Evolutionary conservation across 2,329 filamentous ascomycete genomes (phyloP), one percentile per base, ranked within the genome.

Genomic region (Cytospora paraplurivora): DNA sequence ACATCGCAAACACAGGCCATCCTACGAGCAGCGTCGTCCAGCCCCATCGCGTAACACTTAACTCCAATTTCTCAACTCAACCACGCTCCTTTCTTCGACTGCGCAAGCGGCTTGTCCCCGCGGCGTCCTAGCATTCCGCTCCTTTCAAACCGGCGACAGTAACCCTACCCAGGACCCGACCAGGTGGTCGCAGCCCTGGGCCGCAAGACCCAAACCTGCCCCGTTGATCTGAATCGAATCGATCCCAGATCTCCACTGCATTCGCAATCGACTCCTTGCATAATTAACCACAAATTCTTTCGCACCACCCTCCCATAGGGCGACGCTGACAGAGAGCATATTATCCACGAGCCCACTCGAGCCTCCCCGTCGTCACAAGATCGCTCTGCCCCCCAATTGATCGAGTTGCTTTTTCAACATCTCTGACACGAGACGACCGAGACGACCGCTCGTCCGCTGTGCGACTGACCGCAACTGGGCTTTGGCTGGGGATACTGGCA

Each of bases 191-290:
- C 62, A 64, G 62, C 59, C 50, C 49, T 15, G 51, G 51, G 35
- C 59, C 51, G 35, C 51, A 56, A 59, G 37, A 44, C 44, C 54
- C 56, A 57, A 17, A 54, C 56, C 44, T 62, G 37, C 56, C 63
- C 55, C 59, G 44, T 59, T 57, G 53, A 63, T 63, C 61, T 47
- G 38, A 63, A 63, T 60, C 61, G 56, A 66, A 58, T 66, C 59
- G 53, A 56, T 54, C 37, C 52, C 56, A 32, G 34, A 56, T 63
- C 64, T 58, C 61, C 61, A 63, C 61, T 59, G 27, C 38, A 50
- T 35, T 47, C 38, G 44, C 35, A 53, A 54, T 61, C 47, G 56
- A 54, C 56, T 63, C 56, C 56, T 61, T 63, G 64, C 61, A 35
- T 35, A 32, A 55, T 53, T 35, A 32, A 55, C 58, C 53, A 53